phyloP scores from a whole-genome alignment of 2,329 filamentous ascomycete genomes.

The Xylariales sp. region DNA sequence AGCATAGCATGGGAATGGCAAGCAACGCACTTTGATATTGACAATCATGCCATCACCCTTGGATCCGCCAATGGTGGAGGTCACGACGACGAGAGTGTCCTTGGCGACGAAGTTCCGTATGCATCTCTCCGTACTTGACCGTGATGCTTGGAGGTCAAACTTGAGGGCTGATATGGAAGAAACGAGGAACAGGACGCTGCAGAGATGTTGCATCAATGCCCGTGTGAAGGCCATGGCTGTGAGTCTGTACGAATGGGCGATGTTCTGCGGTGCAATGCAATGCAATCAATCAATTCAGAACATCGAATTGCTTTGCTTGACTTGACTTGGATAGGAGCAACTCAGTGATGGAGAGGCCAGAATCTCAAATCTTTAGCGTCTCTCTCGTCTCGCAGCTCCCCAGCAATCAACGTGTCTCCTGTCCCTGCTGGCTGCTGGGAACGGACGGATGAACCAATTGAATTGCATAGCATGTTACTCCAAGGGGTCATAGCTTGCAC shows the following conservation, averaged over 20 bases:
- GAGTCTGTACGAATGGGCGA: background rate
- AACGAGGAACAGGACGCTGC: constrained; percentile 52
- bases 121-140: constrained; percentile 73
- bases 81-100: constrained; percentile 93
- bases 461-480: background rate
- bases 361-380: too few relatives aligned
- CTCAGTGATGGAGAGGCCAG: too few relatives aligned
- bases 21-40: constrained; percentile 79
- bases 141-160: constrained; percentile 80
- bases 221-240: constrained; percentile 43
- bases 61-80: constrained; percentile 77
- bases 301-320: too few relatives aligned
- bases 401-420: background rate
- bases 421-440: too few relatives aligned
- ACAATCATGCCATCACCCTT: constrained; percentile 89
- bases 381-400: background rate
- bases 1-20: background rate
- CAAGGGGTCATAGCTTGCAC: background rate
- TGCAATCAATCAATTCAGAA: background rate
- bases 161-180: constrained; percentile 67
- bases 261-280: too few relatives aligned
- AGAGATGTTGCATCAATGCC: constrained; percentile 54
- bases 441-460: too few relatives aligned
- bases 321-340: too few relatives aligned
- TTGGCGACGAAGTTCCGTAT: constrained; percentile 92